These are phyloP conservation scores for Scortechinia acanthostroma DNA, from an alignment of 2,329 filamentous ascomycete genomes.

Conservation along the genomic window DNA sequence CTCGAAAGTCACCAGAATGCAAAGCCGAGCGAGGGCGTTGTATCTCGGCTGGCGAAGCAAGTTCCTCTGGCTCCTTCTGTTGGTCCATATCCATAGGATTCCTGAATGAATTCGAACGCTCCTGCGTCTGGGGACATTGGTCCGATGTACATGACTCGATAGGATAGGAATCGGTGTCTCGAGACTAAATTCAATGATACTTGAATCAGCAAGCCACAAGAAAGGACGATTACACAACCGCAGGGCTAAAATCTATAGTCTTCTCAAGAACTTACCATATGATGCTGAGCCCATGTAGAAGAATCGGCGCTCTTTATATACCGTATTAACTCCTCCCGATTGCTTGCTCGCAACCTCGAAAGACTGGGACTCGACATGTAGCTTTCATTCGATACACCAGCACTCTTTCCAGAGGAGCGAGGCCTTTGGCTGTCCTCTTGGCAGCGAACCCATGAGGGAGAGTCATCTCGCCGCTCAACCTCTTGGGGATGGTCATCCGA, in stretches of 20 bases:
- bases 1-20: slow-evolving; percentile 54
- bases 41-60: neutral
- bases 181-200: too few relatives aligned
- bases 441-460: neutral
- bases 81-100: neutral
- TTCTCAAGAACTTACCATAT: neutral
- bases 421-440: too few relatives aligned
- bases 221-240: too few relatives aligned
- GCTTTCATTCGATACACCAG: too few relatives aligned
- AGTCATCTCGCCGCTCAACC: neutral
- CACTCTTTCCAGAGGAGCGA: too few relatives aligned
- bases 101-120: too few relatives aligned
- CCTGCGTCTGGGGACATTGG: too few relatives aligned
- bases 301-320: neutral
- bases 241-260: neutral
- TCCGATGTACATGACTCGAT: too few relatives aligned
- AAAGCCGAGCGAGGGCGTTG: slow-evolving; percentile 25
- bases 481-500: neutral
- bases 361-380: neutral
- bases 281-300: neutral
- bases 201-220: too few relatives aligned
- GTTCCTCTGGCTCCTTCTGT: neutral
- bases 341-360: neutral
- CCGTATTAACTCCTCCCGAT: neutral
- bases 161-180: too few relatives aligned